These are phyloP conservation scores for Aspergillus sojae DNA, from an alignment of 2,329 filamentous ascomycete genomes.

Conservation along the genomic window DNA sequence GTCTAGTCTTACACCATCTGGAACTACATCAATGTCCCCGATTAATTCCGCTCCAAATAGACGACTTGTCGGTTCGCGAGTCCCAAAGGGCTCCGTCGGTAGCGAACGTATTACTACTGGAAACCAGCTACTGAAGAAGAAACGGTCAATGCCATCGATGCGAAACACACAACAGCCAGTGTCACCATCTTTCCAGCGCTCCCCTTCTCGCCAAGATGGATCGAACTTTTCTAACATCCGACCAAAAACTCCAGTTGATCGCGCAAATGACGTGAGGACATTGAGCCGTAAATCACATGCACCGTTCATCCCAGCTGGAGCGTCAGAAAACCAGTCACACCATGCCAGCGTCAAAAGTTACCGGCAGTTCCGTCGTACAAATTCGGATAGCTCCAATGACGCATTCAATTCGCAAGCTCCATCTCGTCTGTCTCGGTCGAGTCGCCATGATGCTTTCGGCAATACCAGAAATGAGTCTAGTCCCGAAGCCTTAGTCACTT, in stretches of 20 bases:
- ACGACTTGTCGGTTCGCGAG: constrained; percentile 55
- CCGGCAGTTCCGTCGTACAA: constrained; percentile 75
- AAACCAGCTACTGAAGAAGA: constrained; percentile 59
- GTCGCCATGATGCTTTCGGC: constrained; percentile 54
- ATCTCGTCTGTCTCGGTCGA: constrained; percentile 43
- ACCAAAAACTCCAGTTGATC: constrained; percentile 73
- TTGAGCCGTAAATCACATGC: constrained; percentile 61
- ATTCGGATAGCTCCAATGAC: constrained; percentile 71
- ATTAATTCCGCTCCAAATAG: constrained; percentile 64
- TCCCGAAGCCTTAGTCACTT: constrained; percentile 54
- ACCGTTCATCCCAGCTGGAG: constrained; percentile 80
- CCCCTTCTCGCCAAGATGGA: constrained; percentile 40
- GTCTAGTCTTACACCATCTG: constrained; percentile 64
- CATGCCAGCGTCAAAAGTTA: constrained; percentile 73
- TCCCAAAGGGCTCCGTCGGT: constrained; percentile 37
- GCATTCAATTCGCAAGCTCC: constrained; percentile 44
- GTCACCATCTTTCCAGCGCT: constrained; percentile 35
- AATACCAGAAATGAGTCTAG: constrained; percentile 49
- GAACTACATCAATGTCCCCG: constrained; percentile 60
- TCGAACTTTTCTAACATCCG: constrained; percentile 44
- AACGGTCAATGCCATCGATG: constrained; percentile 63
- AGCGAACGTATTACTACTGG: constrained; percentile 56
- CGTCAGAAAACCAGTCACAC: constrained; percentile 73
- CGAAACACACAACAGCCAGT: constrained; percentile 46
- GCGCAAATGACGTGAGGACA: constrained; percentile 44